Base-by-base conservation (phyloP, 75 land plant species). In the Cryptomeria japonica region DNA sequence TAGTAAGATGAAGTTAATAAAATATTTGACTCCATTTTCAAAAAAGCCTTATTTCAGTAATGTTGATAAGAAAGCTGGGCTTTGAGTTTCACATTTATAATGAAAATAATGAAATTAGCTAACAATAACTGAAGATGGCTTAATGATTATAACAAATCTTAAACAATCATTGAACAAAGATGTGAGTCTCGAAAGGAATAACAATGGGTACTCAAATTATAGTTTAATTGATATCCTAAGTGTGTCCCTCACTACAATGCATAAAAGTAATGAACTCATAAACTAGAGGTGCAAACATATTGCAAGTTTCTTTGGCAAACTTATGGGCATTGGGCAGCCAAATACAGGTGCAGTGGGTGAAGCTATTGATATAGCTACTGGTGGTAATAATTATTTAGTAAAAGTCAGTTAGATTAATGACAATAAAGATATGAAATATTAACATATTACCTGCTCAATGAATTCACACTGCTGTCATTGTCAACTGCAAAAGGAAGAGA, bases 401-500 rank as follows among this genome's bases (percentile, higher is more conserved):
- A 2, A 80, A 80, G 47, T 39, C 44, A 80, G 39, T 6, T 55
- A 55, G 25, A 61, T 73, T 8, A 44, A 28, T 80, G 47, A 80
- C 44, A 42, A 80, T 22, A 14, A 41, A 80, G n/a, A 44, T 80
- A 44, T 10, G 28, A 41, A 19, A 80, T 6, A 42, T 5, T 31
- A 70, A 8, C 5, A 80, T 80, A 80, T 42, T 80, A 80, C 83
- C 47, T 80, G 83, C 44, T 44, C 3, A 25, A 80, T 12, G 44
- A 42, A 28, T 80, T 42, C 49, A 2, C 31, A 80, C n/a, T 25
- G 12, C 9, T 22, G 22, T 28, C 11, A 42, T 42, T 9, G 83
- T 80, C 83, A 41, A 44, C 25, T 42, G 83, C 83, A 80, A 80
- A 80, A 80, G 83, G 83, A 28, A 80, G n/a, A 10, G 83, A 80